These are phyloP conservation scores for Cryptococcus sp. DNA, from an alignment of 1,284 basidiomycete species.

Conservation along the genomic window DNA sequence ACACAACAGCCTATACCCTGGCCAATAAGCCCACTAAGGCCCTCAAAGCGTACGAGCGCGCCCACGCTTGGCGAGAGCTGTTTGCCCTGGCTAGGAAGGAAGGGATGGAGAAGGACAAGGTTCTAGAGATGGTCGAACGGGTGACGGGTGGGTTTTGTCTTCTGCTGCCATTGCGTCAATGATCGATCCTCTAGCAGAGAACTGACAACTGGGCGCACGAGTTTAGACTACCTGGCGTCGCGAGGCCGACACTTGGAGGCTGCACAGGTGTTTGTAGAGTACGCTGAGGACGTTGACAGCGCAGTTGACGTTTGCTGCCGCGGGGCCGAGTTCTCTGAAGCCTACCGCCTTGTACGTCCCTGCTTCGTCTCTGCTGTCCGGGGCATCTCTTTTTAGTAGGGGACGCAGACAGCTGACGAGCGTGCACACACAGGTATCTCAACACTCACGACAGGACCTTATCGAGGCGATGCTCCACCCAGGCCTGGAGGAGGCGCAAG, in stretches of 20 bases:
- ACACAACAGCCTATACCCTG: constrained; percentile 64
- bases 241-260: constrained; percentile 79
- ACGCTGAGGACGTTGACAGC: constrained; percentile 72
- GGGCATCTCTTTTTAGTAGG: too few species aligned
- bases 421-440: constrained; percentile 55
- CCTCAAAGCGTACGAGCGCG: constrained; percentile 78
- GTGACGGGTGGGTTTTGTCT: constrained; percentile 61
- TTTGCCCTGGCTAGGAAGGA: constrained; percentile 67
- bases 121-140: constrained; percentile 65
- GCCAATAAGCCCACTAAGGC: constrained; percentile 65
- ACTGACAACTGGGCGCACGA: neutral
- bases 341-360: constrained; percentile 66
- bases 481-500: constrained; percentile 69
- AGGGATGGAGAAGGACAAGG: constrained; percentile 55
- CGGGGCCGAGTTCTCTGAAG: constrained; percentile 81
- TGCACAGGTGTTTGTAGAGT: constrained; percentile 79
- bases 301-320: constrained; percentile 73
- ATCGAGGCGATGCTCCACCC: constrained; percentile 73
- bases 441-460: constrained; percentile 61
- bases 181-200: neutral
- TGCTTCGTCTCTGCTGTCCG: neutral
- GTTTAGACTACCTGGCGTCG: constrained; percentile 69
- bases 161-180: neutral
- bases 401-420: neutral
- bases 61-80: constrained; percentile 82